Base-by-base conservation (phyloP, 805 yeast genomes). In the Candida dajiaensis region DNA sequence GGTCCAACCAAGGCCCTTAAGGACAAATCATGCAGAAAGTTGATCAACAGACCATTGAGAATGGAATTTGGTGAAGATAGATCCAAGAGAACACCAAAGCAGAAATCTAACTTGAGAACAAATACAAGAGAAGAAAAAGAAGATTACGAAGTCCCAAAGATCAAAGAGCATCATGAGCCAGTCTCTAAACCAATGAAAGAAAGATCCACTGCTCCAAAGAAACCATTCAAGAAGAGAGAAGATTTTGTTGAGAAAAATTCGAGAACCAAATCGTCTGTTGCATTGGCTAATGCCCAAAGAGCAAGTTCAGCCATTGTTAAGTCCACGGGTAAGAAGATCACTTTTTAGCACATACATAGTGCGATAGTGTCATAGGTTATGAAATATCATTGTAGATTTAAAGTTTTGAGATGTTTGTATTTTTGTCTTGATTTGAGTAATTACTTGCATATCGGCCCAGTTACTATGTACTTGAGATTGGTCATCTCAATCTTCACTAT, bases 41-140 rank as follows among this genome's bases (percentile, higher is more conserved):
- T 89, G 49, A 78, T 87, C 50, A 83, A 87, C 52, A 74, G 97
- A 66, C 80, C 82, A 2, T 66, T 89, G 55, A 76, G 96, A 66
- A 72, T 92, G 74, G 98, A 94, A 66, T 92, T 70, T 59, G 99
- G 99, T 54, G 97, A 94, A 68, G 98, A 92, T 63, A 77, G 99
- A 68, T 83, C 95, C 38, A 83, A 86, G 68, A 74, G 88, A 62
- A 59, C 48, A 55, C 66, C 55, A 58, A 53, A 36, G 18, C 39
- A 48, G 46, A 48, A 36, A 53, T 54, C 50, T 42, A 53, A 44
- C 36, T 43, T 42, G 28, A 38, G 68, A 56, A 58, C 59, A 53
- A 44, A 44, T 48, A 57, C 44, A 38, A 59, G 26, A 41, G 60
- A 39, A 53, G 64, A 47, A 42, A 59, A 44, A 41, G 60, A 45